phyloP scores from a whole-genome alignment of 176 grass and related monocot species.

The Oryza coarctata region DNA sequence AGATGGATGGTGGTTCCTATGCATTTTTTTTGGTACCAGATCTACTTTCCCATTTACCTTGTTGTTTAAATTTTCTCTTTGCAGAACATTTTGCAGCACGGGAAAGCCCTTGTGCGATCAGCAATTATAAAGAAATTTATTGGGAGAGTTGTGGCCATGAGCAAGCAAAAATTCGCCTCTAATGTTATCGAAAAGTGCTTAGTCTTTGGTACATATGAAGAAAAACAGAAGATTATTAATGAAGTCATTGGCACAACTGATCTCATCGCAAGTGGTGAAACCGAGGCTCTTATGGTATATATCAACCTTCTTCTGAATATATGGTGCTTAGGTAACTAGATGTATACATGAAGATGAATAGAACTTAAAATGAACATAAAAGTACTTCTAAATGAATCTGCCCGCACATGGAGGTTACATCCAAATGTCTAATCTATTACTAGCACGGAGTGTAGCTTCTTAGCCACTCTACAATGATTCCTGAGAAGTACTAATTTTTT shows the following conservation, averaged over 20 bases:
- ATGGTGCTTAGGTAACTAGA: background rate
- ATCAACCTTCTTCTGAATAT: background rate
- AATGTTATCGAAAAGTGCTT: conserved; percentile 24
- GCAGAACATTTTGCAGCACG: background rate
- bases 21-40: background rate
- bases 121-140: background rate
- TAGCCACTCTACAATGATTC: background rate
- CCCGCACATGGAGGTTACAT: background rate
- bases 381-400: background rate
- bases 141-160: background rate
- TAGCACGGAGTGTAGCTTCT: too few species aligned
- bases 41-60: background rate
- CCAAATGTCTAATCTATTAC: too few species aligned
- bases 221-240: background rate
- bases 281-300: background rate
- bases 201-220: background rate
- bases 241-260: background rate
- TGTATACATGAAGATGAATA: background rate
- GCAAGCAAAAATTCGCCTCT: background rate
- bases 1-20: background rate
- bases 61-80: background rate
- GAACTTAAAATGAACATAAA: background rate
- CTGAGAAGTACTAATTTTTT: background rate
- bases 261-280: background rate
- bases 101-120: background rate